Evolutionary conservation across 78 protist species (phyloP), one percentile per base, ranked within the genome.

Genomic region (Dictyostelium firmibasis): DNA sequence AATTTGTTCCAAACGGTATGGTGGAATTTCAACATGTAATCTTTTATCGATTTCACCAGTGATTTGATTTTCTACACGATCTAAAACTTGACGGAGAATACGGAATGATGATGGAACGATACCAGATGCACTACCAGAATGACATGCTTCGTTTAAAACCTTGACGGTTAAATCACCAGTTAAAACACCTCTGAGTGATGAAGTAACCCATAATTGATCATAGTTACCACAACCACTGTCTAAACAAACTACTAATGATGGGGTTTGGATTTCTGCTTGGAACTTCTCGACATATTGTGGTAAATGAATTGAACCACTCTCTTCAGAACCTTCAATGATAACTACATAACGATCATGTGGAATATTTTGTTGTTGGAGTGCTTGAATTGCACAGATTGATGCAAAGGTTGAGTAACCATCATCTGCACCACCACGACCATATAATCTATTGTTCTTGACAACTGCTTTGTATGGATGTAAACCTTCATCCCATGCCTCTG

Each of bases 391-490:
- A 18, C 31, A 25, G 57, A 98, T 20, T 9, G 98, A 86, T 0
- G 98, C 97, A 95, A 97, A 98, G 47, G 94, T 86, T 60, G 98
- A 95, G 69, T 97, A 97, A 31, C 98, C 98, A 86, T 98, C 99
- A 79, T 98, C 99, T 3, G 98, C 97, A 41, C 97, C 98, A 50
- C 98, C 99, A 50, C 99, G 86, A 64, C 99, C 98, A 91, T 97
- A 97, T 35, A 98, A 82, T 81, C 77, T 91, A 20, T 60, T 93
- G 25, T 93, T 82, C 20, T 62, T 44, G 20, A 94, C 74, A 50
- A 97, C 95, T 23, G 99, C 96, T 50, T 82, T 95, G 95, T 97
- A 92, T 64, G 98, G 97, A 50, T 86, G 97, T 31, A 97, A 81
- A 23, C 95, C 99, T 25, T 76, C 97, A 44, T 3, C 33, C 98